These are phyloP conservation scores for Xylaria sp. DNA, from an alignment of 2,329 filamentous ascomycete genomes.

Conservation along the genomic window DNA sequence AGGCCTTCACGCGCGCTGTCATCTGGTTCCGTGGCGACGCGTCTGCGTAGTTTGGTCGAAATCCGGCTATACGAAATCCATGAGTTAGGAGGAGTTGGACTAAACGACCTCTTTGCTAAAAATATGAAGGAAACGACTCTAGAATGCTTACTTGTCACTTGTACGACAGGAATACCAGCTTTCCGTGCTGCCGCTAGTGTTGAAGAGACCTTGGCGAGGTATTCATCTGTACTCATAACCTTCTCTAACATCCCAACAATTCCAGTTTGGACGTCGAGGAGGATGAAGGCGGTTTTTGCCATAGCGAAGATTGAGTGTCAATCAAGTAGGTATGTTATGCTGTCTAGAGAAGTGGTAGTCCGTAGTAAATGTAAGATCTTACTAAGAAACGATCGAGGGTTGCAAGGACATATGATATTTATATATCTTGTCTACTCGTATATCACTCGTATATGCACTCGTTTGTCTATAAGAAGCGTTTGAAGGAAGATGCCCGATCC, in stretches of 20 bases:
- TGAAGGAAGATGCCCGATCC: neutral
- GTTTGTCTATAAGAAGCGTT: neutral
- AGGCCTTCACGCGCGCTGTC: conserved; percentile 34
- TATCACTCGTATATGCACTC: neutral
- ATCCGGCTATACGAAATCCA: conserved; percentile 35
- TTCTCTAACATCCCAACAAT: conserved; percentile 41
- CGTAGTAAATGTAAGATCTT: neutral
- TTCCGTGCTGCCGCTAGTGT: conserved; percentile 44
- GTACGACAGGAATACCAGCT: conserved; percentile 46
- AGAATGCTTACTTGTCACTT: conserved; percentile 45
- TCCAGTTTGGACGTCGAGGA: conserved; percentile 51
- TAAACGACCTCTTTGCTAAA: neutral
- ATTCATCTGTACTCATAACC: conserved; percentile 32
- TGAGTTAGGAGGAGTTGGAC: conserved; percentile 1
- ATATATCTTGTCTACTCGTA: conserved; percentile 19
- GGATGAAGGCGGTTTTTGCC: conserved; percentile 48
- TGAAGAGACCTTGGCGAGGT: conserved; percentile 42
- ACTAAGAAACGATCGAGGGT: neutral
- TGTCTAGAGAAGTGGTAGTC: neutral
- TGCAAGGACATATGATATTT: neutral
- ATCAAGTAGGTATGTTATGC: neutral
- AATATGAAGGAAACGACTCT: neutral
- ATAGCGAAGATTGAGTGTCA: conserved; percentile 34
- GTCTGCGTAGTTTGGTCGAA: conserved; percentile 49
- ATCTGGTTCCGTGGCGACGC: conserved; percentile 43